These are phyloP conservation scores for Cystobasidium ongulense DNA, from an alignment of 768 basidiomycete species.

Conservation along the genomic window DNA sequence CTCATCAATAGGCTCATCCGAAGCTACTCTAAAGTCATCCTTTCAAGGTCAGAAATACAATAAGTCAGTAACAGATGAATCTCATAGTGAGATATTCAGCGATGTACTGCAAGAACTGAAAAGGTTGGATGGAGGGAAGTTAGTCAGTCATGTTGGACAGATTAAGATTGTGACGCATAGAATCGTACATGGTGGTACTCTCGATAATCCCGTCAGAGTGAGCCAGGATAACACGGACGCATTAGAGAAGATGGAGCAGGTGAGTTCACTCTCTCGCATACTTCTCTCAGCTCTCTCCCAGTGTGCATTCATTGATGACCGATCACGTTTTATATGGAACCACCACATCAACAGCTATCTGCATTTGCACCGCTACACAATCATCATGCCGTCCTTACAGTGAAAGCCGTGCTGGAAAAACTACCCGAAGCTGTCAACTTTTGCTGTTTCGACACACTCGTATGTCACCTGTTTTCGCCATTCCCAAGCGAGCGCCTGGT, in stretches of 20 bases:
- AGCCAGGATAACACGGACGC: slow-evolving; percentile 61
- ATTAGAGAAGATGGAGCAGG: slow-evolving; percentile 62
- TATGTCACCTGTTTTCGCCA: slow-evolving; percentile 33
- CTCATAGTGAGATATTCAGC: slow-evolving; percentile 44
- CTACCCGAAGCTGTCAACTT: slow-evolving; percentile 65
- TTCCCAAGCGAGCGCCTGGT: neutral
- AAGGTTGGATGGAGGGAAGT: slow-evolving; percentile 42
- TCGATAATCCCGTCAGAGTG: slow-evolving; percentile 62
- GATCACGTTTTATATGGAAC: slow-evolving; percentile 51
- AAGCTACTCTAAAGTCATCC: slow-evolving; percentile 8
- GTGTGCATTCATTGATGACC: slow-evolving; percentile 51
- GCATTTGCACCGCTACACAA: slow-evolving; percentile 41
- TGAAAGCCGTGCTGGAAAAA: slow-evolving; percentile 53
- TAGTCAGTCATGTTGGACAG: slow-evolving; percentile 44
- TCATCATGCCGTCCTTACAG: slow-evolving; percentile 48
- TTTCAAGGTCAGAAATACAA: neutral
- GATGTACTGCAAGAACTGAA: slow-evolving; percentile 46
- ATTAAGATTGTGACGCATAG: slow-evolving; percentile 61
- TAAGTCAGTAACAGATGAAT: slow-evolving; percentile 57
- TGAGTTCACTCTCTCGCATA: slow-evolving; percentile 33
- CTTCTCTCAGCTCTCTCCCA: slow-evolving; percentile 52
- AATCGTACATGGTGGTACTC: slow-evolving; percentile 81
- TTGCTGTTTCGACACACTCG: slow-evolving; percentile 77
- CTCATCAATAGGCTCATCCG: neutral
- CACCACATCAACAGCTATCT: slow-evolving; percentile 35